Conservation (phyloP, 1,139 yeast genomes). For the Kodamaea derodonti region DNA sequence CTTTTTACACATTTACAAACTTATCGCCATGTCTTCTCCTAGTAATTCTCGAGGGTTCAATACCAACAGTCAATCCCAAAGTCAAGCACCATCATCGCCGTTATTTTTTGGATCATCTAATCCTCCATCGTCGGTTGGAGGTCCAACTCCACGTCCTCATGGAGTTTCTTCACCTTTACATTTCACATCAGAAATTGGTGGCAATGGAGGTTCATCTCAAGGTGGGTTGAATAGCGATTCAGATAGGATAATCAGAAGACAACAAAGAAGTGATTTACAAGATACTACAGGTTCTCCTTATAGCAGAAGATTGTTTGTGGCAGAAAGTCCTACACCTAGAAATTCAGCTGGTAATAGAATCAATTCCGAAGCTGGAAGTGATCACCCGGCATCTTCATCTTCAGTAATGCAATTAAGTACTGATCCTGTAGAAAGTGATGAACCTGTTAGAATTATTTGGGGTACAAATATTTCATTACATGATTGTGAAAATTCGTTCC, state of each 20-base stretch:
- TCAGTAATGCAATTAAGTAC: slow-evolving; percentile 29
- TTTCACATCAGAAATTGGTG: slow-evolving; percentile 37
- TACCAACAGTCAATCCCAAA: slow-evolving; percentile 35
- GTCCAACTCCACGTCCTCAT: slow-evolving; percentile 18
- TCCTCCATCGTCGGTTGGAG: slow-evolving; percentile 34
- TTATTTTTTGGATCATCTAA: slow-evolving; percentile 57
- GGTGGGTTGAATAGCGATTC: slow-evolving; percentile 40
- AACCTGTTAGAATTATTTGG: slow-evolving; percentile 91
- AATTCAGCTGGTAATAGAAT: neutral
- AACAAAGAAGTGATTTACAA: slow-evolving; percentile 41
- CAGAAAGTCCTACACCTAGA: slow-evolving; percentile 12
- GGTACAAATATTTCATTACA: slow-evolving; percentile 95
- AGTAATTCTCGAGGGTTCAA: slow-evolving; percentile 10
- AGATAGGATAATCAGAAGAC: slow-evolving; percentile 41
- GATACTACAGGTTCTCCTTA: slow-evolving; percentile 42
- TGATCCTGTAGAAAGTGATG: slow-evolving; percentile 38
- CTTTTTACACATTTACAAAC: neutral
- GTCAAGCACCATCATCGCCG: slow-evolving; percentile 50
- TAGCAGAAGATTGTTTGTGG: slow-evolving; percentile 35
- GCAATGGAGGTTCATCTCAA: slow-evolving; percentile 16
- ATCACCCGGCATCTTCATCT: slow-evolving; percentile 12
- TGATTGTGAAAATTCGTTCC: slow-evolving; percentile 75
- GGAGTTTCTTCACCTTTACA: slow-evolving; percentile 44
- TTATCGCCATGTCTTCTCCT: slow-evolving; percentile 19
- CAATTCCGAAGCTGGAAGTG: neutral